Percentiles rank a stretch among this genome's conserved stretches.
phyloP scores from a whole-genome alignment of 2,329 filamentous ascomycete genomes.

The Aspergillus texensis region DNA sequence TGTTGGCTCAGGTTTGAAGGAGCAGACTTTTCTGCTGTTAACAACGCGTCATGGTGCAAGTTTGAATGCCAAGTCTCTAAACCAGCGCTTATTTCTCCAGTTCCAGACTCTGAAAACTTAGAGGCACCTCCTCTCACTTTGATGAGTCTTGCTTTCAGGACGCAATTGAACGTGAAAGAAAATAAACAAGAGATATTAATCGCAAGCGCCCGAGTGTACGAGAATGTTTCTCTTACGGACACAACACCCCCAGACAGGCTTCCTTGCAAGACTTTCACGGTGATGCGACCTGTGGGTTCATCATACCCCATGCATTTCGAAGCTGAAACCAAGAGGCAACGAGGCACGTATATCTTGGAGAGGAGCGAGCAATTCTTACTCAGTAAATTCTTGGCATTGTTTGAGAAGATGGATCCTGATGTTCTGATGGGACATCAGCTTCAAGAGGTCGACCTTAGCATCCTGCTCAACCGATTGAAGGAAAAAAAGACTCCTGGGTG shows the following conservation, averaged over 20 bases:
- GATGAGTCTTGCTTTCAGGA: slow-evolving; percentile 93
- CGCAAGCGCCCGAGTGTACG: slow-evolving; percentile 89
- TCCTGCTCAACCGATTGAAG: slow-evolving; percentile 81
- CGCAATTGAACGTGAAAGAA: slow-evolving; percentile 82
- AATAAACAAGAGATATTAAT: slow-evolving; percentile 97
- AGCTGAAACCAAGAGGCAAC: slow-evolving; percentile 70
- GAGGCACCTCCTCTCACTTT: slow-evolving; percentile 86
- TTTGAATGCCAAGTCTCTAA: slow-evolving; percentile 82
- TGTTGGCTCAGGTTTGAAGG: slow-evolving; percentile 94
- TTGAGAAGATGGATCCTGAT: slow-evolving; percentile 88
- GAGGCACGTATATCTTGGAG: slow-evolving; percentile 76
- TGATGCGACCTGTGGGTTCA: slow-evolving; percentile 77
- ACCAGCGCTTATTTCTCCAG: slow-evolving; percentile 71
- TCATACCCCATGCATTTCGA: slow-evolving; percentile 88
- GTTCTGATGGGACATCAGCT: slow-evolving; percentile 91
- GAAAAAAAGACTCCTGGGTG: slow-evolving; percentile 92
- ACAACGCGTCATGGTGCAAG: slow-evolving; percentile 96
- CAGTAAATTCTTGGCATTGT: slow-evolving; percentile 83
- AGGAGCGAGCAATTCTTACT: slow-evolving; percentile 84
- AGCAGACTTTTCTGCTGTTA: slow-evolving; percentile 79
- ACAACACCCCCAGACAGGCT: slow-evolving; percentile 87
- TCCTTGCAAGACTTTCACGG: slow-evolving; percentile 85
- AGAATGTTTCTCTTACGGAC: slow-evolving; percentile 83
- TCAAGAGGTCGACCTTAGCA: slow-evolving; percentile 95
- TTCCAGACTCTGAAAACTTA: slow-evolving; percentile 77